Evolutionary conservation across 805 yeast genomes (phyloP), one percentile per base, ranked within the genome.

Genomic region (Gaillardinia entomophila): DNA sequence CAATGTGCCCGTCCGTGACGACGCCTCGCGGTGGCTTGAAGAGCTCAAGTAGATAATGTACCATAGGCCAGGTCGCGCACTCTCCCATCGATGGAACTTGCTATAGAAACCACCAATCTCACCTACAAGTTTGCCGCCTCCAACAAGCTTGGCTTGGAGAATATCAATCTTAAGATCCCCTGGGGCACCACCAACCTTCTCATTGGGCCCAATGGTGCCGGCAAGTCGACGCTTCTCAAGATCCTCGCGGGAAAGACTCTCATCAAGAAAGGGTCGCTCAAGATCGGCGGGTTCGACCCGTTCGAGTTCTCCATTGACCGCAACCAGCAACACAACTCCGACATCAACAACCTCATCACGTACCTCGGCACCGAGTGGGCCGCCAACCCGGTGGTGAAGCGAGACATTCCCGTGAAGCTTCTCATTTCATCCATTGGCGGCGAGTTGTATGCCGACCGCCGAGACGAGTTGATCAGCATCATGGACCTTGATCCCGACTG

Each of bases 341-440:
- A 66, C 40, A 64, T 73, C 30, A 66, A 72, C 34, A 57, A 57
- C 36, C 67, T 67, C 31, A 75, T 78, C 17, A 84, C 96, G 0
- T 90, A 90, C 52, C 62, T 92, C 27, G 98, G 98, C 3, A 92
- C 97, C 0, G 98, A 92, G 51, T 92, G 98, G 98, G 96, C 96
- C 4, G 75, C 83, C 34, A 92, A 88, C 59, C 84, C 86, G 13
- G 79, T 89, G 31, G 92, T 90, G 6, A 79, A 89, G 48, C 69
- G 96, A 40, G 98, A 92, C 55, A 85, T 92, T 34, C 88, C 95
- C 0, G 97, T 92, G 7, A 68, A 79, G 13, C 75, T 82, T 22
- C 65, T 92, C 37, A 72, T 92, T 30, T 71, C 80, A 12, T 80
- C 94, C 16, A 76, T 92, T 35, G 97, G 97, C 0, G 79, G 79